Evolutionary conservation across 768 basidiomycete species (phyloP).

Genomic region (Psilocybe sp.): DNA sequence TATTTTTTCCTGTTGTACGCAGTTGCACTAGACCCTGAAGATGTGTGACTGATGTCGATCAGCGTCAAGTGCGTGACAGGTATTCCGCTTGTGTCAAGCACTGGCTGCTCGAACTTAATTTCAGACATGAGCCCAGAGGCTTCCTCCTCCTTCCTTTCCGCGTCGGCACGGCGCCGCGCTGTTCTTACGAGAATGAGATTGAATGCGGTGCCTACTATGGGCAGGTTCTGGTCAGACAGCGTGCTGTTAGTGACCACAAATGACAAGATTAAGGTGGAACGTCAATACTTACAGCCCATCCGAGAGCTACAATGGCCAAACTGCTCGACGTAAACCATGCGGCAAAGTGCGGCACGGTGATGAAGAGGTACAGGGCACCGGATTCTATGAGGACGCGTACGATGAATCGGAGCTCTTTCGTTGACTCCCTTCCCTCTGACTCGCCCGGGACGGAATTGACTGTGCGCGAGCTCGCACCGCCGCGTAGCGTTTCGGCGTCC

Average conservation of each 20-base stretch:
- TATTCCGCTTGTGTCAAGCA: too few relatives aligned
- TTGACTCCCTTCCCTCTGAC: neutral
- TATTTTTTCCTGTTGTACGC: too few relatives aligned
- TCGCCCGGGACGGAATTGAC: too few relatives aligned
- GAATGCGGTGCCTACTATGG: conserved; percentile 7
- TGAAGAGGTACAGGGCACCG: conserved; percentile 8
- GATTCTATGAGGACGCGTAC: conserved; percentile 11
- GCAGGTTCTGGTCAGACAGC: conserved; percentile 4
- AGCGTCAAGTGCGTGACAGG: too few relatives aligned
- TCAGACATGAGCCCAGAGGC: too few relatives aligned
- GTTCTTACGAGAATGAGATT: conserved; percentile 11
- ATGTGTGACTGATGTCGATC: too few relatives aligned
- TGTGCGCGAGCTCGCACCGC: too few relatives aligned
- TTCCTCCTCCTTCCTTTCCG: too few relatives aligned
- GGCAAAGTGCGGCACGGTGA: conserved; percentile 8
- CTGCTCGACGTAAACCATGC: conserved; percentile 10
- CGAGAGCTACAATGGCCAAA: conserved; percentile 5
- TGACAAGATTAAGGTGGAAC: neutral
- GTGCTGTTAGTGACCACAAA: neutral
- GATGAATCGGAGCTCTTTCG: conserved; percentile 6
- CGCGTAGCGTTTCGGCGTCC: too few relatives aligned
- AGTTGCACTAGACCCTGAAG: too few relatives aligned
- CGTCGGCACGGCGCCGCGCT: conserved; percentile 2
- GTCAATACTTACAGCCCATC: conserved; percentile 4
- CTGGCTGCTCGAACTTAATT: too few relatives aligned